Conservation (phyloP, 257 asterid genomes). For the Forsythia viridissima region DNA sequence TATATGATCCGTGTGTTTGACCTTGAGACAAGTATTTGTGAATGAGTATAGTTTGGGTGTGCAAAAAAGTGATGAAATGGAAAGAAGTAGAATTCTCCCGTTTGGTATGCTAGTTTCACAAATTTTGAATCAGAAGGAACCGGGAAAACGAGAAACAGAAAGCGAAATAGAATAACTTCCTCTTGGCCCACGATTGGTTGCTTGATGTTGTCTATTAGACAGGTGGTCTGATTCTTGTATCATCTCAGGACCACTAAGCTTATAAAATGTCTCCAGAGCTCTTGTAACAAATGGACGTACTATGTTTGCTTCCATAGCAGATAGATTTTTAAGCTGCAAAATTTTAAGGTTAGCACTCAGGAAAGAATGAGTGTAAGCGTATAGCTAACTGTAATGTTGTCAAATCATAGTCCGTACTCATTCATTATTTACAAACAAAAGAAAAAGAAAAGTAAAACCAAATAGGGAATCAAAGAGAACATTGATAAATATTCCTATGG, state of each 20-base stretch:
- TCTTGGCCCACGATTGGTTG: too few species aligned
- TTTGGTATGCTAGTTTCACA: neutral
- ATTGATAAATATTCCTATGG: neutral
- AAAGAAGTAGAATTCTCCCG: neutral
- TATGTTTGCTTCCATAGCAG: too few species aligned
- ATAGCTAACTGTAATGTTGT: too few species aligned
- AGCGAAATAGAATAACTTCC: neutral
- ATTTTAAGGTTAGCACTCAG: too few species aligned
- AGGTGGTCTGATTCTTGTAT: too few species aligned
- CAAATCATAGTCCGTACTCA: neutral
- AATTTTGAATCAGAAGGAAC: neutral
- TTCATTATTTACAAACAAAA: neutral
- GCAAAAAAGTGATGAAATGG: neutral
- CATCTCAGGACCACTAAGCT: too few species aligned
- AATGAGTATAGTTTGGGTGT: too few species aligned
- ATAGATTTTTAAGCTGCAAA: too few species aligned
- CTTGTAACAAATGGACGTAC: too few species aligned
- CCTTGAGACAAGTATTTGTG: neutral
- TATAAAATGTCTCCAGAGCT: too few species aligned
- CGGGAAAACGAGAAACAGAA: neutral
- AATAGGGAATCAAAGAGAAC: neutral
- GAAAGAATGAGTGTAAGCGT: too few species aligned
- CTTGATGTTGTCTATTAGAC: too few species aligned
- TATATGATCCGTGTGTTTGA: conserved; percentile 10
- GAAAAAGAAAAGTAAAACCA: neutral